phyloP scores from a whole-genome alignment of 129 eudicot genomes.

The Helianthus tuberosus region DNA sequence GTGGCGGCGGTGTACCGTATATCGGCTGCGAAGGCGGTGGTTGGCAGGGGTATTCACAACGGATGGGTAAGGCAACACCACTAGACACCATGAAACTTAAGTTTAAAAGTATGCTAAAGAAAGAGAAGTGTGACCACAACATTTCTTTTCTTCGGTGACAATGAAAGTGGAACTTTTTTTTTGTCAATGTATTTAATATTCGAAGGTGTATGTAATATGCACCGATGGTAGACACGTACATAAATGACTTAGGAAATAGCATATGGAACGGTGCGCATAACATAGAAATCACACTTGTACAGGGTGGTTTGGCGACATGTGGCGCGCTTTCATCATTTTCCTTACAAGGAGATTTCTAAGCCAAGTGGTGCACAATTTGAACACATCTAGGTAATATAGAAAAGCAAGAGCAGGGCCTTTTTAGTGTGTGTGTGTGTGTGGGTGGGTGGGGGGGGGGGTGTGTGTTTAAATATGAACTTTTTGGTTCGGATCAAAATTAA shows the following conservation, averaged over 20 bases:
- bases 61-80: conserved; percentile 6
- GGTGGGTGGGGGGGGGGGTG: too few species aligned
- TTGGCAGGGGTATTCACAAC: conserved; percentile 40
- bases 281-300: conserved; percentile 22
- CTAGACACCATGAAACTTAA: neutral
- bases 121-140: conserved; percentile 11
- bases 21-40: conserved; percentile 26
- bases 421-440: too few species aligned
- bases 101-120: neutral
- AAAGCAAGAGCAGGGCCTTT: neutral
- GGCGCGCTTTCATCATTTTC: conserved; percentile 28
- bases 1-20: conserved; percentile 38
- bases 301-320: conserved; percentile 27
- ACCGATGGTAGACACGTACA: conserved; percentile 10
- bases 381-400: conserved; percentile 15
- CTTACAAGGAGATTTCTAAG: conserved; percentile 10
- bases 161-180: conserved; percentile 9
- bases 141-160: conserved; percentile 15
- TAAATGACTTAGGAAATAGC: conserved; percentile 26
- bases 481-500: too few species aligned
- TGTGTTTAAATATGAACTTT: too few species aligned
- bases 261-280: conserved; percentile 8
- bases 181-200: neutral
- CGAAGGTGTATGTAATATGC: conserved; percentile 4
- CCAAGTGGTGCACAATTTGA: conserved; percentile 27